Evolutionary conservation across 129 eudicot genomes (phyloP).

Genomic region (Centella asiatica): DNA sequence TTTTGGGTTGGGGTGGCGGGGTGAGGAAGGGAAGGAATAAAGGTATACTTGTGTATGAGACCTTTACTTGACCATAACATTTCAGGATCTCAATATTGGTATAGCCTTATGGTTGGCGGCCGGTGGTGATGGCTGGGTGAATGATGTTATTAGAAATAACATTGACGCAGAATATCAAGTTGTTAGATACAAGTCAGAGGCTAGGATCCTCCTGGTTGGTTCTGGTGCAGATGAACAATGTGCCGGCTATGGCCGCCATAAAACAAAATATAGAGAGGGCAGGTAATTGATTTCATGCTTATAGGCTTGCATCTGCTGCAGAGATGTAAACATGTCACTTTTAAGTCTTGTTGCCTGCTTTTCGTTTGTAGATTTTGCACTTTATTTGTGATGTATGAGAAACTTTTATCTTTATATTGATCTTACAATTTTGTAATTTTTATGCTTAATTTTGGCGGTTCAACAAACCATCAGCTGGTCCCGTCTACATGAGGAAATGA

Average conservation of each 20-base stretch:
- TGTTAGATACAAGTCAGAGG: constrained; percentile 55
- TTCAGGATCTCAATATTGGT: constrained; percentile 95
- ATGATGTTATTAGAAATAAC: constrained; percentile 19
- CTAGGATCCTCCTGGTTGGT: constrained; percentile 88
- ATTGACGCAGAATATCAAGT: constrained; percentile 18
- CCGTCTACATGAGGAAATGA: constrained; percentile 89
- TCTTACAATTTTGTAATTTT: neutral
- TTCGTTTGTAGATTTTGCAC: neutral
- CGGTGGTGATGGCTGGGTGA: constrained; percentile 72
- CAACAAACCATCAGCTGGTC: constrained; percentile 53
- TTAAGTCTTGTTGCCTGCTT: neutral
- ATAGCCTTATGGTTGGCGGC: constrained; percentile 97
- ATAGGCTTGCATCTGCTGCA: too few relatives aligned
- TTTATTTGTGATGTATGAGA: neutral
- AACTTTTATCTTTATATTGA: neutral
- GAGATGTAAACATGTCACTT: too few relatives aligned
- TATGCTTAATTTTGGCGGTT: constrained; percentile 14
- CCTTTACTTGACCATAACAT: constrained; percentile 1
- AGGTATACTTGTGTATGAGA: constrained; percentile 2
- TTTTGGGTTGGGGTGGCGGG: too few relatives aligned
- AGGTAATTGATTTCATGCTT: constrained; percentile 34
- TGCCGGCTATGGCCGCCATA: constrained; percentile 98
- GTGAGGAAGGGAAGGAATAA: too few relatives aligned
- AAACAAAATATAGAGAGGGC: constrained; percentile 65
- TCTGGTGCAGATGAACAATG: constrained; percentile 99